A percentile compares a stretch with the other conserved stretches of the same genome.
Evolutionary conservation across 1,284 basidiomycete genomes (phyloP).

Genomic region (Trametes hirsuta): DNA sequence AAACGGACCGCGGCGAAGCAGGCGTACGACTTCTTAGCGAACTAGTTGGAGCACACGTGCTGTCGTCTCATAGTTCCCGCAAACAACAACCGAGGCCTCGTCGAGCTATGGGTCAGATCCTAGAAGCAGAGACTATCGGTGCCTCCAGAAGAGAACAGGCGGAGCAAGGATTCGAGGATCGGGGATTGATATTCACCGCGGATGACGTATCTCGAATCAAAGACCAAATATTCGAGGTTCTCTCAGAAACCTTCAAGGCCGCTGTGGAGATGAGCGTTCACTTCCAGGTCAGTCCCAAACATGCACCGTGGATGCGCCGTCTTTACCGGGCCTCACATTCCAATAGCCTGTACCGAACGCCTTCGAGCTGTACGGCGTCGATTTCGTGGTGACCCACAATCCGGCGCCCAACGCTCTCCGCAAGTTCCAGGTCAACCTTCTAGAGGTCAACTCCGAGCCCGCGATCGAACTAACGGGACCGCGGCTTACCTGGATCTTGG

Average conservation of each 20-base stretch:
- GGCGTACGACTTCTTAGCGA: slow-evolving; percentile 80
- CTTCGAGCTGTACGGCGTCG: slow-evolving; percentile 94
- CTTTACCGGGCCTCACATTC: slow-evolving; percentile 6
- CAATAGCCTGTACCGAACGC: slow-evolving; percentile 84
- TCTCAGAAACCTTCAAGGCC: slow-evolving; percentile 86
- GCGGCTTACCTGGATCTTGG: slow-evolving; percentile 79
- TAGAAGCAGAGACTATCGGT: slow-evolving; percentile 24
- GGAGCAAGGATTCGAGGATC: slow-evolving; percentile 22
- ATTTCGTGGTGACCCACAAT: slow-evolving; percentile 79
- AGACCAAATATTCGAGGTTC: slow-evolving; percentile 63
- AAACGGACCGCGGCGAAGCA: slow-evolving; percentile 67
- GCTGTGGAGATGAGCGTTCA: slow-evolving; percentile 84
- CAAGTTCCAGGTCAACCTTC: slow-evolving; percentile 69
- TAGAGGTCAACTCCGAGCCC: slow-evolving; percentile 95
- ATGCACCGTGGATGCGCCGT: background rate
- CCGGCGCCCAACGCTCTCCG: slow-evolving; percentile 18
- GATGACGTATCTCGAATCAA: slow-evolving; percentile 63
- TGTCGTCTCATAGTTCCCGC: slow-evolving; percentile 36
- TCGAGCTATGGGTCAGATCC: slow-evolving; percentile 22
- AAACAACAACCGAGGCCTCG: slow-evolving; percentile 21
- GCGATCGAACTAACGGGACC: slow-evolving; percentile 94
- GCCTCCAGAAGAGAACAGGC: slow-evolving; percentile 18
- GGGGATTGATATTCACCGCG: slow-evolving; percentile 34
- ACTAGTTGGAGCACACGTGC: slow-evolving; percentile 64
- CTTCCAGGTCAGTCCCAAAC: slow-evolving; percentile 67